Evolutionary conservation across 2,329 filamentous ascomycete genomes (phyloP).

Genomic region (Tolypocladium pustulatum): DNA sequence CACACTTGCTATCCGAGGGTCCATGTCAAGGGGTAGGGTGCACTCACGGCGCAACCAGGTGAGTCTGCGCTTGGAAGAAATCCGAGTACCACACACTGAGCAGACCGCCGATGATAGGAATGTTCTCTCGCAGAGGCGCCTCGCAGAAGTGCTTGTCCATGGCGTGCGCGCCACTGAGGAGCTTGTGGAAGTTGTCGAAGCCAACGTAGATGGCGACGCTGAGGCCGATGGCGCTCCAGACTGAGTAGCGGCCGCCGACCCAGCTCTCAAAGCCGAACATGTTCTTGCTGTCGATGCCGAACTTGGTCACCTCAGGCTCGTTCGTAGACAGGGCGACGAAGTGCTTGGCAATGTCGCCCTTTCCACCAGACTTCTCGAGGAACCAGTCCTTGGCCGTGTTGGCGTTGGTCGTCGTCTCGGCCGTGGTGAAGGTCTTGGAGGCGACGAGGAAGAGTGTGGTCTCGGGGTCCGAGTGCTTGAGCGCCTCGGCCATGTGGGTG

Average conservation of each 20-base stretch:
- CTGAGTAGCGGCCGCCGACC: slow-evolving; percentile 96
- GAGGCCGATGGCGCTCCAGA: slow-evolving; percentile 96
- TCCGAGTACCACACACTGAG: slow-evolving; percentile 98
- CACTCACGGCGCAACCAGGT: slow-evolving; percentile 85
- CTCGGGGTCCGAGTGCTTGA: slow-evolving; percentile 82
- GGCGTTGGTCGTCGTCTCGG: slow-evolving; percentile 93
- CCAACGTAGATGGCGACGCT: slow-evolving; percentile 93
- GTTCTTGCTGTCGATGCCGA: slow-evolving; percentile 97
- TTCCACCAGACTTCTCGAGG: slow-evolving; percentile 63
- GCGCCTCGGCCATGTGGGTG: slow-evolving; percentile 91
- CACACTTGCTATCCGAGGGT: neutral
- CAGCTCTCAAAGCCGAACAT: slow-evolving; percentile 99
- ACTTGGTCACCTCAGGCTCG: slow-evolving; percentile 89
- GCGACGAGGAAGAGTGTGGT: slow-evolving; percentile 98
- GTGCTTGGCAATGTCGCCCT: slow-evolving; percentile 93
- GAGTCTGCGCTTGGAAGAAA: slow-evolving; percentile 97
- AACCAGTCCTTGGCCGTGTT: slow-evolving; percentile 98
- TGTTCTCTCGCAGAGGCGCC: slow-evolving; percentile 87
- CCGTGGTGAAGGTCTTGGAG: slow-evolving; percentile 98
- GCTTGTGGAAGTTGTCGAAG: slow-evolving; percentile 95
- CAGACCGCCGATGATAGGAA: slow-evolving; percentile 82
- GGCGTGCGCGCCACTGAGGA: slow-evolving; percentile 85
- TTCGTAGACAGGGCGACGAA: slow-evolving; percentile 98
- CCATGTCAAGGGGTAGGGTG: neutral
- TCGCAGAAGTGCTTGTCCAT: slow-evolving; percentile 98